Base-by-base conservation (phyloP, 176 grass and related monocot genomes). In the Oropetium thomaeum region DNA sequence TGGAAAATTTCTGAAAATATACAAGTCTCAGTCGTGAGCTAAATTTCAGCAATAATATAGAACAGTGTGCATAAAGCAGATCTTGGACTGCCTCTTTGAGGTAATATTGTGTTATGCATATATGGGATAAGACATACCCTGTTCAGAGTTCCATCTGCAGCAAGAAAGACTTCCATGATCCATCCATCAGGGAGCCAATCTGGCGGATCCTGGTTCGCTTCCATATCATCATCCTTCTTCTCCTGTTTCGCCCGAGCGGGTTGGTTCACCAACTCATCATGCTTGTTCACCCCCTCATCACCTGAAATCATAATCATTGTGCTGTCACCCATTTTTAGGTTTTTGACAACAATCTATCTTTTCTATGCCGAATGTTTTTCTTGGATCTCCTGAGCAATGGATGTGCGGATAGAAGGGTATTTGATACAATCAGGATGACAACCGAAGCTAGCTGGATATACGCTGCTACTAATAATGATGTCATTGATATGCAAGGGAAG, bases 141-240 rank as follows among this genome's bases (percentile, higher is more conserved):
- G 29, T 86, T 82, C 14, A 45, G 31, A 14, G 38, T 37, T 0
- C 82, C 87, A 30, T 67, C 65, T 0, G 44, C 64, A 39, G 78
- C 60, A 39, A 4, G 75, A 11, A 34, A 39, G 69, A 82, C 63
- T 38, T 82, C 79, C 83, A 86, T 82, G 48, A 75, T 74, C 87
- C 79, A 86, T 9, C 87, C 87, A 63, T 90, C 87, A 19, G 87
- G 87, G 19, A 90, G 74, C 87, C 87, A 90, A 28, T 58, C 83
- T 4, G 74, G 87, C 19, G 45, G 30, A 25, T 64, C 41, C 19
- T 26, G 28, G 13, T 34, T 15, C 3, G 8, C 9, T 8, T 23
- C 23, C 53, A 12, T 27, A 13, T 13, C 23, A 1, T 57, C 19
- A 1, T 62, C 0, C 15, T 27, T 0, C 37, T 16, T 12, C 0